Percentiles rank a stretch among this genome's conserved stretches.
phyloP scores from a whole-genome alignment of 345 rosid species.

The Salix dunnii region DNA sequence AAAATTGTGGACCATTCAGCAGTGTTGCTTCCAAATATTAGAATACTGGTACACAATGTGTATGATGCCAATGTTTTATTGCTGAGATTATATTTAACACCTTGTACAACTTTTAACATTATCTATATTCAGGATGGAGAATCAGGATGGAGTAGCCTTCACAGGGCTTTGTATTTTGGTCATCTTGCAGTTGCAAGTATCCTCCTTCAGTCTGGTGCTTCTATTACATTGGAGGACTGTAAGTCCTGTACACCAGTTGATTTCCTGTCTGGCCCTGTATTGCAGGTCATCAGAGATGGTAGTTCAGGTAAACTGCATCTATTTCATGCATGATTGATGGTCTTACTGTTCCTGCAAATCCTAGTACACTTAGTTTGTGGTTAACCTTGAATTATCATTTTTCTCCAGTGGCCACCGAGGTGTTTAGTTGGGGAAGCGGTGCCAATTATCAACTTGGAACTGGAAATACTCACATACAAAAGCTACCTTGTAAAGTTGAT shows the following conservation, averaged over 20 bases:
- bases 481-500: slow-evolving; percentile 90
- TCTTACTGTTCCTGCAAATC: slow-evolving; percentile 12
- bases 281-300: slow-evolving; percentile 51
- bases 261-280: slow-evolving; percentile 88
- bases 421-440: slow-evolving; percentile 97
- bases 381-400: slow-evolving; percentile 15
- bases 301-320: slow-evolving; percentile 49
- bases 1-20: neutral
- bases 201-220: slow-evolving; percentile 77
- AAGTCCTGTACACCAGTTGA: slow-evolving; percentile 77
- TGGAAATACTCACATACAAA: slow-evolving; percentile 80
- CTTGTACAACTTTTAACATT: slow-evolving; percentile 2
- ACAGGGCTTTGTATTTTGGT: slow-evolving; percentile 93
- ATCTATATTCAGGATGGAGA: slow-evolving; percentile 80
- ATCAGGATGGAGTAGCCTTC: slow-evolving; percentile 98
- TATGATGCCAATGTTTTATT: neutral
- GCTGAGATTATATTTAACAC: neutral
- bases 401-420: slow-evolving; percentile 71
- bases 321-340: slow-evolving; percentile 8
- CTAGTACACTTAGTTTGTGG: slow-evolving; percentile 4
- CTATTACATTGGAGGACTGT: slow-evolving; percentile 61
- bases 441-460: slow-evolving; percentile 98
- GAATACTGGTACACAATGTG: too few species aligned
- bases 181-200: slow-evolving; percentile 94
- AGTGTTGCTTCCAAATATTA: too few species aligned